Conservation (phyloP, 768 basidiomycete species). For the Tylopilus cervinicoccineus region DNA sequence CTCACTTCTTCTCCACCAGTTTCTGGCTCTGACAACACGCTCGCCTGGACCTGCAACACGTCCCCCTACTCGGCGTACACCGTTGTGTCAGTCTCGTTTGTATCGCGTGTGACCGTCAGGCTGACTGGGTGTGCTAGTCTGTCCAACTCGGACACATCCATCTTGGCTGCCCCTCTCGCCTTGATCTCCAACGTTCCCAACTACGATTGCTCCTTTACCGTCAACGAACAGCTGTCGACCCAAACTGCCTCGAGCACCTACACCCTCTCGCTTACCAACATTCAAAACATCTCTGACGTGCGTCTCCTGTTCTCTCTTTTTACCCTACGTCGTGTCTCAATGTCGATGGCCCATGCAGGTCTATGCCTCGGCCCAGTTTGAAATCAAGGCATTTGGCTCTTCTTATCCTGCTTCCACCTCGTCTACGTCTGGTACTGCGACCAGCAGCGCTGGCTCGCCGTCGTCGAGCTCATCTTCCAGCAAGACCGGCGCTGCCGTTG, state of each 20-base stretch:
- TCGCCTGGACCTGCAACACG: constrained; percentile 55
- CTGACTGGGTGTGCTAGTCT: constrained; percentile 32
- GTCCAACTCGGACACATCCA: constrained; percentile 38
- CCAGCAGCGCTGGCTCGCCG: constrained; percentile 14
- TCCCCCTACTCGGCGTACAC: constrained; percentile 42
- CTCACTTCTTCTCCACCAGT: constrained; percentile 36
- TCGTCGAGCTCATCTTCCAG: constrained; percentile 17
- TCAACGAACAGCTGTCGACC: constrained; percentile 44
- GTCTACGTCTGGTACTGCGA: constrained; percentile 22
- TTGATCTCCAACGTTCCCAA: constrained; percentile 50
- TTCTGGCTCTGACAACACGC: constrained; percentile 49
- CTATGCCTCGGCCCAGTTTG: constrained; percentile 56
- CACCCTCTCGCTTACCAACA: constrained; percentile 47
- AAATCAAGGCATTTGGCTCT: constrained; percentile 55
- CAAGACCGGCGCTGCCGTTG: constrained; percentile 9
- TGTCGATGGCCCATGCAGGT: constrained; percentile 35
- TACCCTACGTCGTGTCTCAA: background rate
- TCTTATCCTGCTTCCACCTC: constrained; percentile 43
- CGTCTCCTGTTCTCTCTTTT: constrained; percentile 19
- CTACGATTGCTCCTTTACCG: constrained; percentile 53
- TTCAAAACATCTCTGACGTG: constrained; percentile 50
- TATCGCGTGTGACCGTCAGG: constrained; percentile 1
- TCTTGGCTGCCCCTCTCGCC: constrained; percentile 36
- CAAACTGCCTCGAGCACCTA: constrained; percentile 44
- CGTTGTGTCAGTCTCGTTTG: constrained; percentile 33